Evolutionary conservation across 176 grass and related monocot genomes (phyloP), one percentile per base, ranked within the genome.

Genomic region (Cenchrus purpureus): DNA sequence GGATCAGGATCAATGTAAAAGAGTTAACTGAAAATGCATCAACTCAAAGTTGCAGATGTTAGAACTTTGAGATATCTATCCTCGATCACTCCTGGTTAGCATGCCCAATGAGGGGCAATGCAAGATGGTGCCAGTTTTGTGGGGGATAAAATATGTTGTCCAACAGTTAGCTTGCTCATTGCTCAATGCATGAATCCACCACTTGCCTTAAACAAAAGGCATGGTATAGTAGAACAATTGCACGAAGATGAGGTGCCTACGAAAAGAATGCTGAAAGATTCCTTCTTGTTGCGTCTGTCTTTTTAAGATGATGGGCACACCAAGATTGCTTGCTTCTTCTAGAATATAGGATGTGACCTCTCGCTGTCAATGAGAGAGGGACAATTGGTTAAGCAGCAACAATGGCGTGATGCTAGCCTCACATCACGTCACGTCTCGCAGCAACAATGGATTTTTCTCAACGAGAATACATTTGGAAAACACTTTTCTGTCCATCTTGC

Each of bases 381-480:
- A 14, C 43, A 88, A 37, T 76, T 69, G 84, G 60, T 87, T 86
- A 85, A 48, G 71, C 84, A 74, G 80, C 89, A 87, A 83, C 25
- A 74, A 74, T 46, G 7, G 68, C 45, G 80, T 87, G 84, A 69
- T 61, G 68, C 34, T 49, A 52, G 9, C 69, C 79, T 59, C 79
- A 64, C 57, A 19, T 70, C 82, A 61, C 80, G 15, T 77, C 55
- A 81, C 75, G 43, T 45, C 78, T 78, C 48, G 4, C 31, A 32
- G 31, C 31, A 32, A 32, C 31, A 32, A 32, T 32, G 20, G 5
- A 31, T 40, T 55, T 65, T 20, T 68, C 8, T 61, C 71, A 31
- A 61, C 19, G 4, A 46, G 14, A 6, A 16, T 66, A 66, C 12
- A 15, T 66, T 15, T 16, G 66, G 12, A 6, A 16, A 71, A 56